phyloP scores from a whole-genome alignment of 2,329 filamentous ascomycete species.

The Septoria linicola region DNA sequence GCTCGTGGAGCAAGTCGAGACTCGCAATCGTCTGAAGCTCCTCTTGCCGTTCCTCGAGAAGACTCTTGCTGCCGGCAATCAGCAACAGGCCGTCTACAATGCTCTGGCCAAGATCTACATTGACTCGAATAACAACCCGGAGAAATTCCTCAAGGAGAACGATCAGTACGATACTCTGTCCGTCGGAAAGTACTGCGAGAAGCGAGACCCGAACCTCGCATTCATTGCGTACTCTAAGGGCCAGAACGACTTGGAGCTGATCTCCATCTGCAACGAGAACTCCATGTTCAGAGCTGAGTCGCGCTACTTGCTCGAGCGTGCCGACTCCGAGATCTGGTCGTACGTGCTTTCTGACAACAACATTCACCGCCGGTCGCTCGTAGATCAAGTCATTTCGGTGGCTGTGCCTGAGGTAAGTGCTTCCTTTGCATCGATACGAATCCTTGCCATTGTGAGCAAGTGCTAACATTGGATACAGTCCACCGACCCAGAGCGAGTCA shows the following conservation, averaged over 20 bases:
- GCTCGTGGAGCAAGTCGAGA: constrained; percentile 91
- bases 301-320: constrained; percentile 86
- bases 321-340: constrained; percentile 85
- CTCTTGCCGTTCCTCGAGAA: constrained; percentile 93
- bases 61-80: constrained; percentile 83
- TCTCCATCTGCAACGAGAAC: constrained; percentile 98
- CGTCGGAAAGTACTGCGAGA: constrained; percentile 98
- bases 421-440: neutral
- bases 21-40: constrained; percentile 90
- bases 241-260: constrained; percentile 93
- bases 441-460: neutral
- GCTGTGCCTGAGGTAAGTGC: constrained; percentile 58
- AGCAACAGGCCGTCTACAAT: constrained; percentile 95
- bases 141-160: constrained; percentile 96
- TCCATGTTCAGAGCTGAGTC: constrained; percentile 99
- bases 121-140: constrained; percentile 95
- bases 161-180: constrained; percentile 89
- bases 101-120: constrained; percentile 99
- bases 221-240: constrained; percentile 96
- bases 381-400: constrained; percentile 94
- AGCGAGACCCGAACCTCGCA: constrained; percentile 92
- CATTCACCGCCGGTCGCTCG: constrained; percentile 84
- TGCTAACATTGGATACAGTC: constrained; percentile 62
- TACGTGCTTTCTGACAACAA: constrained; percentile 97
- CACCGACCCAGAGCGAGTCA: constrained; percentile 90